Conservation (phyloP, 1,284 basidiomycete species). For the Fomes fomentarius region DNA sequence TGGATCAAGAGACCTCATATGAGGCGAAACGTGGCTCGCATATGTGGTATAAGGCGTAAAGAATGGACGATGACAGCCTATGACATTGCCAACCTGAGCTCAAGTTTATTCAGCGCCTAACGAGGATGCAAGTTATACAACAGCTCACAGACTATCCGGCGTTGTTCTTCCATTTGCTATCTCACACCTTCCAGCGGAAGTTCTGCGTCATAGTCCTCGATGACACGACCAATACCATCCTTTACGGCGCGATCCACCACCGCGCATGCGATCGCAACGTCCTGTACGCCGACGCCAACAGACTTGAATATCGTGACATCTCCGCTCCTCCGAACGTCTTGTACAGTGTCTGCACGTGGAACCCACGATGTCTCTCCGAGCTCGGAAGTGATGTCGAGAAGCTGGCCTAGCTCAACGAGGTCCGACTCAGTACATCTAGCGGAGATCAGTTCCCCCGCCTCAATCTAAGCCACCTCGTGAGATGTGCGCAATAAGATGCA, state of each 20-base stretch:
- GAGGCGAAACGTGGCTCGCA: no score
- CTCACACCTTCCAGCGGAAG: not conserved
- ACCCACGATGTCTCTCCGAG: slow-evolving; percentile 23
- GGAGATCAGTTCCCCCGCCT: slow-evolving; percentile 80
- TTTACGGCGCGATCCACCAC: slow-evolving; percentile 45
- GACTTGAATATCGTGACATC: slow-evolving; percentile 79
- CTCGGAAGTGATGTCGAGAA: slow-evolving; percentile 39
- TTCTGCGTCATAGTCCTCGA: slow-evolving; percentile 42
- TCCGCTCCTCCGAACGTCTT: slow-evolving; percentile 35
- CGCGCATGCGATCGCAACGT: slow-evolving; percentile 65
- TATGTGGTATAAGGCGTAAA: no score
- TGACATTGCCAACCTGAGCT: no score
- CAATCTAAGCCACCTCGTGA: slow-evolving; percentile 33
- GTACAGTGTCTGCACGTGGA: slow-evolving; percentile 28
- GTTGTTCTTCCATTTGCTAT: no score
- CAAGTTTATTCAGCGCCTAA: no score
- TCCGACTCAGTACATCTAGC: slow-evolving; percentile 42
- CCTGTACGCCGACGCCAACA: slow-evolving; percentile 77
- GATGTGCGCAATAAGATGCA: not conserved
- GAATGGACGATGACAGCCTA: no score
- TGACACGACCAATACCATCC: slow-evolving; percentile 40
- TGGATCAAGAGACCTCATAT: no score
- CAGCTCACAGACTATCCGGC: no score
- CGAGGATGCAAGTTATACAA: no score
- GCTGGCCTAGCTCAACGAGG: slow-evolving; percentile 65